Conservation (phyloP, 805 yeast species). For the Candida cerambycidarum region DNA sequence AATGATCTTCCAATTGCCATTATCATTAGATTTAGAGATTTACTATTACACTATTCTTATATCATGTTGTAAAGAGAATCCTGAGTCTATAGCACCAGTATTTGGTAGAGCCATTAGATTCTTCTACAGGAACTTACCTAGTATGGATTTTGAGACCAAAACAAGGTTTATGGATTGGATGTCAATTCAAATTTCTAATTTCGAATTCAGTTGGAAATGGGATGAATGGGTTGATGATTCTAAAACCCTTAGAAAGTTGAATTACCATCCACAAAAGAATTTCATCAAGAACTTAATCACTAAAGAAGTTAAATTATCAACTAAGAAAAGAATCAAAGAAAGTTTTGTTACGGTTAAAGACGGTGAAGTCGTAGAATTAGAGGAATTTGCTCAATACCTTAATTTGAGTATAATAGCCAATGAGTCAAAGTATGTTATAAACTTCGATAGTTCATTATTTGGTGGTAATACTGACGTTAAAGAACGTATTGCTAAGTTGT, state of each 20-base stretch:
- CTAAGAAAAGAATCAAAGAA: constrained; percentile 64
- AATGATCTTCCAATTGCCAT: constrained; percentile 74
- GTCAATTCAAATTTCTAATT: constrained; percentile 87
- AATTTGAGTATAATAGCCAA: constrained; percentile 34
- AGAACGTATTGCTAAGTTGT: constrained; percentile 25
- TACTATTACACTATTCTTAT: constrained; percentile 84
- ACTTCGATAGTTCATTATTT: constrained; percentile 37
- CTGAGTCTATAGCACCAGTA: constrained; percentile 82
- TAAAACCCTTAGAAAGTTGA: constrained; percentile 38
- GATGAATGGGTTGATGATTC: constrained; percentile 81
- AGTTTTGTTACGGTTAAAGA: constrained; percentile 50
- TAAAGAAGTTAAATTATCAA: constrained; percentile 83
- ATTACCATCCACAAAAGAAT: constrained; percentile 69
- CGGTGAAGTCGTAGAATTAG: constrained; percentile 32
- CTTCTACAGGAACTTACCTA: constrained; percentile 65
- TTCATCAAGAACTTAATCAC: constrained; percentile 77
- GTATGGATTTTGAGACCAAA: constrained; percentile 73
- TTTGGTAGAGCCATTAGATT: constrained; percentile 89
- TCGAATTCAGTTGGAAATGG: constrained; percentile 98
- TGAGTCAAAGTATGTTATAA: constrained; percentile 26
- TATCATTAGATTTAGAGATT: constrained; percentile 61
- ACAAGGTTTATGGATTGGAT: constrained; percentile 85
- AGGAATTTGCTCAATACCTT: constrained; percentile 41
- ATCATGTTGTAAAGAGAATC: constrained; percentile 78
- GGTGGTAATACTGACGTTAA: constrained; percentile 30